These are phyloP conservation scores for Dictyostelium firmibasis DNA, from an alignment of 78 protist species.

Conservation along the genomic window DNA sequence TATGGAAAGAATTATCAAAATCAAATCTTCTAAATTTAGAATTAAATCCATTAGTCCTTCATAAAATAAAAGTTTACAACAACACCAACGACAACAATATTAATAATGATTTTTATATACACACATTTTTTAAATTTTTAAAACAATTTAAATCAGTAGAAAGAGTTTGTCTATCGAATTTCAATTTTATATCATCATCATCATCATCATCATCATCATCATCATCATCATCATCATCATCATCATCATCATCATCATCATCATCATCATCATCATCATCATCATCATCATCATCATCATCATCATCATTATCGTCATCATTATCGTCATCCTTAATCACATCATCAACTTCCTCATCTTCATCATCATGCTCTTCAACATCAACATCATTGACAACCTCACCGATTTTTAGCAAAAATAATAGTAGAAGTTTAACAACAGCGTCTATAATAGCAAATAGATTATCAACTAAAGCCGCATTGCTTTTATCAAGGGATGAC, in stretches of 20 bases:
- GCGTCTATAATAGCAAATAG: not conserved
- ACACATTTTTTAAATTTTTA: slow-evolving; percentile 1
- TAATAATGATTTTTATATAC: slow-evolving; percentile 15
- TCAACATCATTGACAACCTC: not conserved
- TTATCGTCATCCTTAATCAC: not conserved
- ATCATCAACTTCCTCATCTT: no score
- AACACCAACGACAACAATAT: not conserved
- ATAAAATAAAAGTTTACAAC: not conserved
- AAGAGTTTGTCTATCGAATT: slow-evolving; percentile 40
- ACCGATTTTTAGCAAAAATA: not conserved
- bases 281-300: not conserved
- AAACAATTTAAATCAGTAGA: slow-evolving; percentile 33
- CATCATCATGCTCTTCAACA: not conserved
- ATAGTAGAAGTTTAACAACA: not conserved
- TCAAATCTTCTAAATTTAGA: slow-evolving; percentile 1
- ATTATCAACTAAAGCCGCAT: not conserved
- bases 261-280: not conserved
- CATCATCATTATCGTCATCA: not conserved
- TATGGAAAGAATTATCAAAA: not conserved
- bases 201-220: no score
- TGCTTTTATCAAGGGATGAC: not conserved
- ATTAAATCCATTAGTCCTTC: slow-evolving; percentile 23
- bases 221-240: no score
- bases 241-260: not conserved
- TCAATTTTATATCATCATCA: slow-evolving; percentile 13